Base-by-base conservation (phyloP, 805 yeast species). In the Yarrowia bubula region DNA sequence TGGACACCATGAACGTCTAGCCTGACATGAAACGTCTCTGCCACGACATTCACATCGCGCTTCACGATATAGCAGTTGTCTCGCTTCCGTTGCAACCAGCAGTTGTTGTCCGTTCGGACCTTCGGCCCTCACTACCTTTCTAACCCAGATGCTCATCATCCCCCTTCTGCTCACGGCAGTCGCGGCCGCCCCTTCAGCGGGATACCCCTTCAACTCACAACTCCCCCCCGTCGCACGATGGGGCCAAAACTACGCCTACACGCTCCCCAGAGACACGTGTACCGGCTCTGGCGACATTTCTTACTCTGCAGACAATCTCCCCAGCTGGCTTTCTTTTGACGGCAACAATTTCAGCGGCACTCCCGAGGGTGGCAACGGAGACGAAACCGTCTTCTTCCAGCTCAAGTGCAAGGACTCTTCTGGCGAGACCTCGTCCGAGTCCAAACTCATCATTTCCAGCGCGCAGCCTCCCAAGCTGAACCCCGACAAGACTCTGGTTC, bases 181-280 rank as follows among this genome's bases (percentile, higher is more conserved):
- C 43, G 67, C 66, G 53, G 83, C 85, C 11, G 76, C 82, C 41
- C 86, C 90, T 6, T 78, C 80, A 62, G 79, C 82, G 43, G 89
- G 89, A 50, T 90, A 87, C 79, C 92, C 96, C n/a, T 84, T 92
- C 73, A 76, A 82, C 68, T 85, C 86, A 73, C 99, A 93, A 76
- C 80, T 86, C 22, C 98, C 98, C 5, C 88, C 91, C 38, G 90
- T 95, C 13, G 98, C 96, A 4, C 81, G 96, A 66, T 83, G 85
- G 14, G 84, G 84, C 66, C 79, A 84, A 70, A 69, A 73, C 1
- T 93, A 87, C 76, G 69, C 77, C 17, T 93, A 90, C 75, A 81
- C 86, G 41, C 76, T 93, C 46, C 86, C 92, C 64, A 77, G 83
- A 66, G 84, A 86, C 69, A 93, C 98, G 1, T 91, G 83, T 74